Base-by-base conservation (phyloP, 164 flowering plant genomes). In the Echeveria elegans region DNA sequence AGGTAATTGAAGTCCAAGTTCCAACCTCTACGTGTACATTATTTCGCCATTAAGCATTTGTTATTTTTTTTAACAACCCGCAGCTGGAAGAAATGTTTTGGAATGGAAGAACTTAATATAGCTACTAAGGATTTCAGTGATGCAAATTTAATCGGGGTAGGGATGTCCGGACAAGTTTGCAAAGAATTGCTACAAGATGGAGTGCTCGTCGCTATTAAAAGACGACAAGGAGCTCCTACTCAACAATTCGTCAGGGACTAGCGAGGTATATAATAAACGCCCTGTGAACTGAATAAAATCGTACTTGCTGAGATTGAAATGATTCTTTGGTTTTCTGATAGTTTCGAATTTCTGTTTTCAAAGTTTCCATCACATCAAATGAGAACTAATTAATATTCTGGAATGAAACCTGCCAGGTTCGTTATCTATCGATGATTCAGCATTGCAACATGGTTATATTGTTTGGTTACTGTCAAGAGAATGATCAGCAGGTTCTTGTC, bases 101-200 rank as follows among this genome's bases (percentile, higher is more conserved):
- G 72, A 56, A 48, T 82, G 78, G 85, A 82, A 70, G 89, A 85
- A 72, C 64, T 88, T 72, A 83, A 79, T 68, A 82, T 80, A 71
- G 88, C 90, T 29, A 86, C 90, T 16, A 82, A 73, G 64, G 28
- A 80, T n/a, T 88, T 86, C 71, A 66, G 75, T 71, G 82, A 82
- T 29, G 77, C 63, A 68, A 84, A 75, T 69, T 78, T 85, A 41
- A 81, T 89, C 16, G 92, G 88, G 50, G 60, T 63, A 45, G 92
- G 96, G 60, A 83, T 78, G 21, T 89, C 87, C 61, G 92, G 96
- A 11, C 67, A 72, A 26, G 86, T 82, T 28, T 89, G 78, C 47
- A 85, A 78, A 71, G 96, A 92, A 30, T 72, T 87, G 64, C 86
- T 89, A 62, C 73, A 59, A 56, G 90, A 88, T 74, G 90, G 90